Evolutionary conservation across 306 rosid species (phyloP), one percentile per base, ranked within the genome.

Genomic region (Astragalus membranaceus): DNA sequence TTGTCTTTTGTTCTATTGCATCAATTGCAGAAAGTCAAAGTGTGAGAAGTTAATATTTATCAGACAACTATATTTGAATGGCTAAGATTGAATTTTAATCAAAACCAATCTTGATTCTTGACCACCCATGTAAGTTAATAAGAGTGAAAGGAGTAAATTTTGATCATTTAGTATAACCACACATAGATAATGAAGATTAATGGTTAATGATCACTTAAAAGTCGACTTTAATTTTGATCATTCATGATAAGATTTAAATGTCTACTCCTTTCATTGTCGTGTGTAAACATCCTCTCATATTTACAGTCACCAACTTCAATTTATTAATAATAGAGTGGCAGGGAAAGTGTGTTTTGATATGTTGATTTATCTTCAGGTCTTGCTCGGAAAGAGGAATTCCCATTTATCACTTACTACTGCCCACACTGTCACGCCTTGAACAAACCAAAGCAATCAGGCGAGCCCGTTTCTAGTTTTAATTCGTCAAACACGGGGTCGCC

Each of bases 401-500:
- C 88, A n/a, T 89, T 72, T 69, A 80, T 94, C 15, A 84, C 92
- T 30, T 94, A 94, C 75, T 94, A 91, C 77, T 94, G 99, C 82
- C 99, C 92, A 4, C 97, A 89, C 33, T 94, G 99, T 57, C 86
- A 77, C 1, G 95, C 97, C 73, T 59, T 94, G 59, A 94, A 94
- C 88, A 85, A 82, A 66, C 85, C 96, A 33, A 83, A 81, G 77
- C 89, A 77, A 48, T 76, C 63, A 7, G 89, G 71, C 61, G 95
- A 79, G 80, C 78, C 0, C 10, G 49, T 36, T 7, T 70, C 92
- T 47, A 85, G 81, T 52, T 52, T 60, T 4, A 71, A 47, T 51
- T 70, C 81, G 46, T 80, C 88, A 10, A 65, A 73, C 50, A 20
- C 50, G 4, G 84, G 62, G 36, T 52, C 84, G 48, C 10, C 64